Conservation (phyloP, 495 filamentous ascomycete species). For the Penicillium maclennaniae region DNA sequence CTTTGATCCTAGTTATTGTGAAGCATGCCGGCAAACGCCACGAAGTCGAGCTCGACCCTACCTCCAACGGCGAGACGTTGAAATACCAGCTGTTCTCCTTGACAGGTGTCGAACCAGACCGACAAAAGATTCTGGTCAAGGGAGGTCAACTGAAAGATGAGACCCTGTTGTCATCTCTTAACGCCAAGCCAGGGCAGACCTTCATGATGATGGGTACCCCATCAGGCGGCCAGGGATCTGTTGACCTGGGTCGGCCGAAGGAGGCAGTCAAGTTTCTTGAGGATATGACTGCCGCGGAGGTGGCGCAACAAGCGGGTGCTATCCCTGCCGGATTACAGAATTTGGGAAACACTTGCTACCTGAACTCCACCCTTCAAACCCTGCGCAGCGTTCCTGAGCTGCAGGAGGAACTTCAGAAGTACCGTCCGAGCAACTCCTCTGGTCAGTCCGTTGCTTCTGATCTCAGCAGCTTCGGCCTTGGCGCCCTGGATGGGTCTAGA, state of each 20-base stretch:
- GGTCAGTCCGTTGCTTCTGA: conserved; percentile 40
- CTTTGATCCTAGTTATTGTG: conserved; percentile 65
- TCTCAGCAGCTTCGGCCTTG: conserved; percentile 57
- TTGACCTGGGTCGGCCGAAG: conserved; percentile 64
- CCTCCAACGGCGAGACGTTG: conserved; percentile 83
- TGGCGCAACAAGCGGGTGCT: conserved; percentile 75
- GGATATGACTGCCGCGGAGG: conserved; percentile 96
- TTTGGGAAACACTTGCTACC: conserved; percentile 94
- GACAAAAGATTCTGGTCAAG: conserved; percentile 93
- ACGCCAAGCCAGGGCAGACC: conserved; percentile 76
- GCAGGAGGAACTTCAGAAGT: conserved; percentile 71
- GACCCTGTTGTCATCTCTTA: conserved; percentile 74
- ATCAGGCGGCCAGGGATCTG: conserved; percentile 52
- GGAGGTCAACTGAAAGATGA: conserved; percentile 96
- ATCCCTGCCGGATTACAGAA: conserved; percentile 88
- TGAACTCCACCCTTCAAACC: conserved; percentile 93
- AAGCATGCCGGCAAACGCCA: conserved; percentile 94
- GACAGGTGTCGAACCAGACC: conserved; percentile 91
- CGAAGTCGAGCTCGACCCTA: conserved; percentile 84
- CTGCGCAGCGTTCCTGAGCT: conserved; percentile 87
- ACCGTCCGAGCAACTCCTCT: conserved; percentile 45
- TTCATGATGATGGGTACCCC: conserved; percentile 99
- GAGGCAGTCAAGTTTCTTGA: conserved; percentile 86
- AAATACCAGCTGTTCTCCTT: conserved; percentile 94
- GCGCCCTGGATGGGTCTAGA: conserved; percentile 53